Evolutionary conservation across 768 basidiomycete genomes (phyloP).

Genomic region (Omphalotus guepiniiformis): DNA sequence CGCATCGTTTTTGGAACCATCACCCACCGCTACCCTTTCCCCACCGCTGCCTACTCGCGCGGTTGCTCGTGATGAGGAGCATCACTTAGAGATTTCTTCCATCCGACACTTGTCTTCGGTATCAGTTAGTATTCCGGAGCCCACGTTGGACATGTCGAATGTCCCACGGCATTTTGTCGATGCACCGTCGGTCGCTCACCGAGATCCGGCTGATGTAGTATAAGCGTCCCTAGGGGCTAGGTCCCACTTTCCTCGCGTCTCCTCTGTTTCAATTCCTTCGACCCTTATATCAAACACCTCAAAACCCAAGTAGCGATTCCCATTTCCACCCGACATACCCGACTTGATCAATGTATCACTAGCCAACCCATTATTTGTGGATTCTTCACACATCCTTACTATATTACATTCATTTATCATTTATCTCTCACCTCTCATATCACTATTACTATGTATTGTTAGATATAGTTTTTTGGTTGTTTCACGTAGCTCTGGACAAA

Average conservation of each 20-base stretch:
- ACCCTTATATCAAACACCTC: too few relatives aligned
- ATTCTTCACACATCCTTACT: neutral
- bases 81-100: slow-evolving; percentile 27
- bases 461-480: neutral
- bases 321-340: neutral
- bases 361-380: slow-evolving; percentile 1
- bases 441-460: slow-evolving; percentile 9
- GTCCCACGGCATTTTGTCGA: slow-evolving; percentile 22
- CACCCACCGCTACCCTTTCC: slow-evolving; percentile 21
- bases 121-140: slow-evolving; percentile 11
- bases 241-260: neutral
- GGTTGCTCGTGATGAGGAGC: too few relatives aligned
- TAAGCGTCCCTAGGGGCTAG: neutral
- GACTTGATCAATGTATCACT: slow-evolving; percentile 8
- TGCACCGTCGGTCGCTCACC: neutral
- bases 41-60: slow-evolving; percentile 19
- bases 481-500: too few relatives aligned
- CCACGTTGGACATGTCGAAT: slow-evolving; percentile 8
- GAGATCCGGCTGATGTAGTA: slow-evolving; percentile 1
- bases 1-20: slow-evolving; percentile 7
- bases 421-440: too few relatives aligned
- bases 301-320: too few relatives aligned
- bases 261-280: neutral
- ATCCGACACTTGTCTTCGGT: slow-evolving; percentile 14
- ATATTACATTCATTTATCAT: slow-evolving; percentile 5